phyloP scores from a whole-genome alignment of 202 grass and related monocot genomes.

The Musa balbisiana region DNA sequence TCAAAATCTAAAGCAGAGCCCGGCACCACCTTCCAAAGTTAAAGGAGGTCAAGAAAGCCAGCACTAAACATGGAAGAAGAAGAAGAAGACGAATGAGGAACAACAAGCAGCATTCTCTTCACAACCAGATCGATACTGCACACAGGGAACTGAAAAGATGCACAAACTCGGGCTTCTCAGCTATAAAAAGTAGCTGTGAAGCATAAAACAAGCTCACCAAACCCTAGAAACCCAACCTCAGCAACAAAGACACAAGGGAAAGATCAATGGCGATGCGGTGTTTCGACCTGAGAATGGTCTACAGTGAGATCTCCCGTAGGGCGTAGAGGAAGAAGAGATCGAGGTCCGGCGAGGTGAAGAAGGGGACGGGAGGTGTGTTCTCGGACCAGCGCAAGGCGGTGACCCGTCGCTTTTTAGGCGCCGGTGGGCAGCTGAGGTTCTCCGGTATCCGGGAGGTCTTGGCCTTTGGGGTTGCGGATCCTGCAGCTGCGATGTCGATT shows the following conservation, averaged over 20 bases:
- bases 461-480: conserved; percentile 8
- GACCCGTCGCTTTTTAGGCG: conserved; percentile 11
- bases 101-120: too few species aligned
- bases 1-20: background rate
- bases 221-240: background rate
- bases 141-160: background rate
- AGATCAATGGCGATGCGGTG: background rate
- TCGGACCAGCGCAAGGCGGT: background rate
- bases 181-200: conserved; percentile 1
- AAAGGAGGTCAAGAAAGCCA: background rate
- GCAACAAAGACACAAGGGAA: background rate
- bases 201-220: background rate
- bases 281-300: background rate
- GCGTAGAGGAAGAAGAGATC: conserved; percentile 21
- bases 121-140: too few species aligned
- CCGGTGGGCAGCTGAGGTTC: conserved; percentile 12
- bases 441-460: conserved; percentile 13
- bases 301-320: background rate
- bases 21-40: background rate
- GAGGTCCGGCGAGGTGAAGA: conserved; percentile 19
- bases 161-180: background rate
- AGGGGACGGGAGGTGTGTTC: background rate
- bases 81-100: background rate
- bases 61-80: background rate
- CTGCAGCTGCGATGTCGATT: background rate